Percentiles rank a stretch among this genome's conserved stretches.
phyloP scores from a whole-genome alignment of 768 basidiomycete genomes.

The Baorangia bicolor region DNA sequence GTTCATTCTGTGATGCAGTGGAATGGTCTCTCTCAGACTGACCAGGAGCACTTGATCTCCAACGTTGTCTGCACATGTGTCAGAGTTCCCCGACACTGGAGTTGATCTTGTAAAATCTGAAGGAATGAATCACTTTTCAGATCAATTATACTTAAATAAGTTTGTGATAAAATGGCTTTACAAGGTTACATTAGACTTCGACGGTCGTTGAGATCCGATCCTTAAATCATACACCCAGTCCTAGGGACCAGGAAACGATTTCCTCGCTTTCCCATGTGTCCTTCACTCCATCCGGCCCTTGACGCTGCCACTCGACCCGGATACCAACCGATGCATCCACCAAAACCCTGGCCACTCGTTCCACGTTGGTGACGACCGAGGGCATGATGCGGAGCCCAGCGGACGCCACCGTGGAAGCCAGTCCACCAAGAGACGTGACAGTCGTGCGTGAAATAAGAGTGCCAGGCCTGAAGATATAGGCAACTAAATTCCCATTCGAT shows the following conservation, averaged over 20 bases:
- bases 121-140: background rate
- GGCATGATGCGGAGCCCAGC: slow-evolving; percentile 23
- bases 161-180: background rate
- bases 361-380: slow-evolving; percentile 23
- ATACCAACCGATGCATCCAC: slow-evolving; percentile 30
- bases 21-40: slow-evolving; percentile 33
- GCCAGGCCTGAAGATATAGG: slow-evolving; percentile 26
- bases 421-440: slow-evolving; percentile 15
- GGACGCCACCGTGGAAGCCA: slow-evolving; percentile 16
- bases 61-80: slow-evolving; percentile 41
- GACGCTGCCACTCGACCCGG: slow-evolving; percentile 26
- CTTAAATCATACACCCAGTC: slow-evolving; percentile 16
- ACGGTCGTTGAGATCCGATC: too few species aligned
- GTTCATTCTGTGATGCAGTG: slow-evolving; percentile 17
- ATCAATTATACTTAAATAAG: background rate
- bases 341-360: slow-evolving; percentile 18
- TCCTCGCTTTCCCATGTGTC: slow-evolving; percentile 30
- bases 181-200: background rate
- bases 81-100: background rate
- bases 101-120: too few species aligned
- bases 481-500: slow-evolving; percentile 9
- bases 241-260: slow-evolving; percentile 25
- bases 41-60: slow-evolving; percentile 37
- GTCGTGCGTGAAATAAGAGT: slow-evolving; percentile 9
- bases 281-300: slow-evolving; percentile 14